These are phyloP conservation scores for Purpureocillium lavendulum DNA, from an alignment of 2,329 filamentous ascomycete genomes.

Conservation along the genomic window DNA sequence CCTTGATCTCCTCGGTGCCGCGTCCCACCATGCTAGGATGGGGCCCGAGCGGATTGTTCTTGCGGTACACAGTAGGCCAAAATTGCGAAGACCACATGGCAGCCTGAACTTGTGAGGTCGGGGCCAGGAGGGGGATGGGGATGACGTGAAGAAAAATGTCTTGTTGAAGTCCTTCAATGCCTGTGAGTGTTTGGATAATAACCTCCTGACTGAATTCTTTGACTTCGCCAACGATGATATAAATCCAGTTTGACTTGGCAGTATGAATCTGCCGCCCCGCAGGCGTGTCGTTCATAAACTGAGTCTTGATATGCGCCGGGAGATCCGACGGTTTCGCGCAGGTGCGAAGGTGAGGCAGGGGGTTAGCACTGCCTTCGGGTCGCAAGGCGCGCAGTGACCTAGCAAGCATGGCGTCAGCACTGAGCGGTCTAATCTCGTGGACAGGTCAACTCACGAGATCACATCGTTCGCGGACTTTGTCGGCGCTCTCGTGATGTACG, in stretches of 20 bases:
- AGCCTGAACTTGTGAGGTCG: constrained; percentile 68
- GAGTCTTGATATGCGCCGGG: constrained; percentile 54
- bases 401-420: no score
- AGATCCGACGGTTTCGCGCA: constrained; percentile 66
- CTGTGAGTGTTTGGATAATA: constrained; percentile 37
- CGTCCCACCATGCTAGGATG: constrained; percentile 68
- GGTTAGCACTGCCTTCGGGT: constrained; percentile 53
- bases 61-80: constrained; percentile 81
- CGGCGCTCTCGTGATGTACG: constrained; percentile 65
- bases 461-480: constrained; percentile 64
- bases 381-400: constrained; percentile 49
- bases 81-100: constrained; percentile 66
- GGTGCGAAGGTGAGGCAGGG: constrained; percentile 63
- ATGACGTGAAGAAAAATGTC: constrained; percentile 53
- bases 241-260: constrained; percentile 52
- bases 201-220: constrained; percentile 45
- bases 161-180: constrained; percentile 41
- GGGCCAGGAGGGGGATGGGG: constrained; percentile 63
- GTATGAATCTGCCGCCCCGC: constrained; percentile 48
- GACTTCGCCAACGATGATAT: constrained; percentile 46
- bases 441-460: constrained; percentile 48
- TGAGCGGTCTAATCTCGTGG: no score
- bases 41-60: constrained; percentile 79
- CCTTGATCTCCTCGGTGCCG: constrained; percentile 59
- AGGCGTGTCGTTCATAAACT: constrained; percentile 51